Evolutionary conservation across 164 flowering plant genomes (phyloP), one percentile per base, ranked within the genome.

Genomic region (Litsea cubeba): DNA sequence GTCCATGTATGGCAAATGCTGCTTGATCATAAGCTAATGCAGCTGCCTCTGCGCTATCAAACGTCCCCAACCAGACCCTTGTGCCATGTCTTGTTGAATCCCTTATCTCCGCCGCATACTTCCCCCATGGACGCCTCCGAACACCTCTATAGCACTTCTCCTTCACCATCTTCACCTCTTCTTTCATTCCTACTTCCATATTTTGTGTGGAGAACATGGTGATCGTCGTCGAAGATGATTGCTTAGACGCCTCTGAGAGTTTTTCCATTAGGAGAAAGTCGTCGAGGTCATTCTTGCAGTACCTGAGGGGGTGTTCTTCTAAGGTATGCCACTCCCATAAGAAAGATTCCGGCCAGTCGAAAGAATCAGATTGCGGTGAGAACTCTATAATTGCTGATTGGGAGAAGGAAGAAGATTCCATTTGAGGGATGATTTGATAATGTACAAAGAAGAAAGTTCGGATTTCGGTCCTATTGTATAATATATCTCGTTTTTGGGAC

Each of bases 31-130:
- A 90, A 12, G 91, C 95, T 63, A 90, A 46, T 7, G 90, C 95
- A 0, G 95, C 95, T 0, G 80, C 89, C 76, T 90, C 95, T 0
- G 95, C 89, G 11, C 86, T 89, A 76, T 90, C 92, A 67, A 90
- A 90, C 0, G 95, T 90, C n/a, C 95, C 95, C 24, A 90, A 69
- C 95, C 95, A 90, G 12, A 90, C 93, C 65, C 94, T 73, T 0
- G 84, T 79, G 0, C 94, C 89, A 23, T 87, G 84, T 57, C 93
- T 81, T 1, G 91, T 89, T 1, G 93, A 87, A 65, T 89, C 93
- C 50, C 93, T 77, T 24, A 89, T 89, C 83, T 89, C 93, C 0
- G 93, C 91, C 10, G 93, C 91, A 25, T 71, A 89, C 60, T 89
- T 87, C 20, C 88, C 90, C 90, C 93, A 85, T 12, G 90, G 89